phyloP scores from a whole-genome alignment of 108 stramenopile genomes.

The Fistulifera pelliculosa region DNA sequence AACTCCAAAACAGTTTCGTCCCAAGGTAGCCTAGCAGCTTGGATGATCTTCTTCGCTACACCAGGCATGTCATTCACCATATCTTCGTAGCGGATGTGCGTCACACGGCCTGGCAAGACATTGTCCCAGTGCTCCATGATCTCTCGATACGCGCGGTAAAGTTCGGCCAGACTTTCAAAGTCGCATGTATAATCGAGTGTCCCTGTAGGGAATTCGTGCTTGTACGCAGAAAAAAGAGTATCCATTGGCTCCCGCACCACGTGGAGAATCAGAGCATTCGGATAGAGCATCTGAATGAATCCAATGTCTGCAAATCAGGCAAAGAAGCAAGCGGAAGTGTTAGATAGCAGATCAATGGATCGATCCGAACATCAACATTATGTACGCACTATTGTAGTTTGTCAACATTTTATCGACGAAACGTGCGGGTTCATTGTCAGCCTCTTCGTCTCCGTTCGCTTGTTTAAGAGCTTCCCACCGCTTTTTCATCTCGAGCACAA shows the following conservation, averaged over 20 bases:
- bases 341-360: too few relatives aligned
- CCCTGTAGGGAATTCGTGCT: slow-evolving; percentile 74
- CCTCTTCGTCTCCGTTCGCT: slow-evolving; percentile 24
- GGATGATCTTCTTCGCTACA: slow-evolving; percentile 44
- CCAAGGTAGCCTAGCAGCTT: slow-evolving; percentile 46
- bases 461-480: slow-evolving; percentile 55
- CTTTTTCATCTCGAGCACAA: slow-evolving; percentile 49
- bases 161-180: slow-evolving; percentile 44
- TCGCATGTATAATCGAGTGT: slow-evolving; percentile 74
- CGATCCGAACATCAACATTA: background rate
- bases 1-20: slow-evolving; percentile 67
- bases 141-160: slow-evolving; percentile 69
- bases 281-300: slow-evolving; percentile 85
- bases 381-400: slow-evolving; percentile 37
- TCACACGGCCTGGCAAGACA: slow-evolving; percentile 72
- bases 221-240: slow-evolving; percentile 69
- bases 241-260: slow-evolving; percentile 81
- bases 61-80: slow-evolving; percentile 67
- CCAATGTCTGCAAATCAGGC: slow-evolving; percentile 34
- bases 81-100: slow-evolving; percentile 78
- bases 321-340: slow-evolving; percentile 19
- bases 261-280: slow-evolving; percentile 78
- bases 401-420: slow-evolving; percentile 88
- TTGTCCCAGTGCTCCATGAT: slow-evolving; percentile 78
- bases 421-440: slow-evolving; percentile 22